phyloP scores from a whole-genome alignment of 345 rosid genomes.

The Mallotus nudiflorus region DNA sequence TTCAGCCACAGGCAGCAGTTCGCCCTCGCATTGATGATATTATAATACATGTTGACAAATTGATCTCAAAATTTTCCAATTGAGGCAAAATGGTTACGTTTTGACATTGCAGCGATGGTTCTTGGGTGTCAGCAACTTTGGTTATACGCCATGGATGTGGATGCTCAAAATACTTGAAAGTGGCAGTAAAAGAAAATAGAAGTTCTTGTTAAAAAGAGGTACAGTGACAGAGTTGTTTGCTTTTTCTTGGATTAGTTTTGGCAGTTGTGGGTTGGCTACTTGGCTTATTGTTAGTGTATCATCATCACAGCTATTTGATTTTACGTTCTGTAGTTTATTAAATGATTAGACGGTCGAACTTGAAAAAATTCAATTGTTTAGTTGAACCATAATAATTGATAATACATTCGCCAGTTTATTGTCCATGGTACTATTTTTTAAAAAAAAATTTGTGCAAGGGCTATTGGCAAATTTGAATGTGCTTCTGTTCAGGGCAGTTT shows the following conservation, averaged over 20 bases:
- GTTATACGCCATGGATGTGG: not conserved
- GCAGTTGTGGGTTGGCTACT: slow-evolving; percentile 11
- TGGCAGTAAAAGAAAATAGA: slow-evolving; percentile 13
- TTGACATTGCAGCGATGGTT: not conserved
- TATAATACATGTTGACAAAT: slow-evolving; percentile 88
- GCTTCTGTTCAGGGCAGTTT: no score
- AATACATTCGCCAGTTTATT: not conserved
- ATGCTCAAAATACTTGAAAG: no score
- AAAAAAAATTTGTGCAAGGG: not conserved
- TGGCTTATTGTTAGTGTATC: not conserved
- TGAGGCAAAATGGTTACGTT: not conserved
- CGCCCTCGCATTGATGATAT: slow-evolving; percentile 88
- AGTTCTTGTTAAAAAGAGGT: slow-evolving; percentile 7
- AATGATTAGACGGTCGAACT: not conserved
- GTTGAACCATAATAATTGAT: slow-evolving; percentile 9
- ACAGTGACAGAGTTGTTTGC: slow-evolving; percentile 7
- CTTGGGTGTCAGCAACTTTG: slow-evolving; percentile 2
- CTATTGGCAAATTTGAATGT: no score
- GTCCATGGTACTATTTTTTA: not conserved
- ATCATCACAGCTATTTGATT: slow-evolving; percentile 11
- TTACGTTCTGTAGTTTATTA: slow-evolving; percentile 9
- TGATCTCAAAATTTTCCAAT: slow-evolving; percentile 60
- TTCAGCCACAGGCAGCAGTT: slow-evolving; percentile 85
- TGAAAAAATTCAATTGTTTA: slow-evolving; percentile 12
- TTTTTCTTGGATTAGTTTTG: slow-evolving; percentile 13